Base-by-base conservation (phyloP, 2,329 filamentous ascomycete species). In the Talaromyces atroroseus region DNA sequence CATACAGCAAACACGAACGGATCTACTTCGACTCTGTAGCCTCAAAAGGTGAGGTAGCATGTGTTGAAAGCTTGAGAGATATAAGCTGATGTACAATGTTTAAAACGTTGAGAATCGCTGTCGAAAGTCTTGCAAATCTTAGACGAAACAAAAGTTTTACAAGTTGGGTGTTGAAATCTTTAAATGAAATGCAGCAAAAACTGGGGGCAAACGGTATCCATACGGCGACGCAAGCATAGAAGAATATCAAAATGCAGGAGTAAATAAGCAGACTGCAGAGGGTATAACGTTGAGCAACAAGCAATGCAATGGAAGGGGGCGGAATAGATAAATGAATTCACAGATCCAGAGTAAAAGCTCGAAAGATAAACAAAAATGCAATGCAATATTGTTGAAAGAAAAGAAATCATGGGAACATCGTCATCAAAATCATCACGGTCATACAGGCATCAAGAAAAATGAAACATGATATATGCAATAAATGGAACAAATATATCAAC, bases 391-490 rank as follows among this genome's bases (percentile, higher is more conserved):
- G 50, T 54, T 44, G 52, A 18, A 52, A 52, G 42, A 26, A 21
- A 52, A 46, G 8, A 54, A 29, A 40, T 18, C 18, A 47, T 47
- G 10, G 54, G 42, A 52, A 48, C 24, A 46, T 32, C 26, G 10
- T 50, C 51, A 58, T 58, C 40, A 51, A 56, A 47, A 38, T 58
- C 56, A 52, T 58, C 49, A 55, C 24, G 52, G 56, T 58, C 56
- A 52, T 58, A 58, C 56, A 58, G 52, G 52, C 52, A 55, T 58
- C 21, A 58, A 50, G 5, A 40, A 16, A 36, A 38, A 49, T 49
- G 23, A 26, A 53, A 55, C 52, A 51, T 58, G 56, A 58, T 26
- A 53, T 54, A 50, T 56, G 49, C 44, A 47, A 52, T 38, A 44
- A 50, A 58, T 12, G 34, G 49, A 40, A 56, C 34, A 52, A 53